Base-by-base conservation (phyloP, 2,329 filamentous ascomycete species). In the Pseudocercospora pini-densiflorae region DNA sequence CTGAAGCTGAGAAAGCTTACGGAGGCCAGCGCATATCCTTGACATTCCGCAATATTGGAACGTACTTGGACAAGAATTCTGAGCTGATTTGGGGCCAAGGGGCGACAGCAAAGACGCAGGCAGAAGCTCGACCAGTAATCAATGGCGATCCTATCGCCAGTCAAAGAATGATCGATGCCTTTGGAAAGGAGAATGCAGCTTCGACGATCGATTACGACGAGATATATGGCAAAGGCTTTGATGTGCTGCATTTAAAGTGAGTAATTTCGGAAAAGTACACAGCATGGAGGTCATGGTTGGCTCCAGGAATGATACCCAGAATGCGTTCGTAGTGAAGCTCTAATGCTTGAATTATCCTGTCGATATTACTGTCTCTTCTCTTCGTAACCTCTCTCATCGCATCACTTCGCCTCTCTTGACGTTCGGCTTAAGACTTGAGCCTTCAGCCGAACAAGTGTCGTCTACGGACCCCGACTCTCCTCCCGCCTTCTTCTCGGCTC, bases 71-170 rank as follows among this genome's bases (percentile, higher is more conserved):
- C 72, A 81, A 83, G 3, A 83, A 87, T n/a, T 84, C 86, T 45
- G 82, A 82, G 31, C 80, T 81, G 2, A 97, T 99, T 62, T 98
- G 94, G 94, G 95, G 95, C 14, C 94, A 97, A 79, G 95, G 95
- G 2, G 94, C 94, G 0, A 88, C 86, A 0, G 82, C 82, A 6
- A 97, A 97, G 80, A 83, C 81, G 0, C 83, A 83, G 24, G 83
- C 83, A 0, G 79, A 82, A 0, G 93, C 93, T 0, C 81, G 81
- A 0, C 73, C 81, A 0, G 89, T 96, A 10, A 78, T 93, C 63
- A 92, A 92, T 69, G 92, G 90, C 0, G 86, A 92, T 70, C 84
- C 85, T 0, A 79, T 82, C 3, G 87, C 92, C 74, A 89, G 89
- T 0, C 83, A 92, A 57, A 80, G 80, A 54, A 87, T 99, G 82